A percentile compares a stretch with the other conserved stretches of the same genome.
These are phyloP conservation scores for Prunus mume DNA, from an alignment of 306 rosid species.

Conservation along the genomic window DNA sequence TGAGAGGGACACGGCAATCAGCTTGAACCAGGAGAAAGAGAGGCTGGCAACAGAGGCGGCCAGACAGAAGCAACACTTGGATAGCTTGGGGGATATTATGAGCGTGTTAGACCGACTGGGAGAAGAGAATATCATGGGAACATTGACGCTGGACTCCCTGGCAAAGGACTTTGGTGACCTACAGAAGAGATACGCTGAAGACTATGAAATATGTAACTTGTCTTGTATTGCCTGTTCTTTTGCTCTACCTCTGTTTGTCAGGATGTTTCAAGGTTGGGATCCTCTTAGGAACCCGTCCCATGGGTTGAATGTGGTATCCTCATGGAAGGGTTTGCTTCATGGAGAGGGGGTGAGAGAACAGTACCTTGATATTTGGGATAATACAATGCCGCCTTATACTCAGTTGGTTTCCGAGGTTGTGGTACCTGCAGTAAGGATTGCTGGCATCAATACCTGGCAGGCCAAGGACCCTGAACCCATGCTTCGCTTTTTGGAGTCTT, in stretches of 20 bases:
- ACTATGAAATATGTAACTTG: slow-evolving; percentile 78
- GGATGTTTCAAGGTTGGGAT: slow-evolving; percentile 91
- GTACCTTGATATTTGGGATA: slow-evolving; percentile 69
- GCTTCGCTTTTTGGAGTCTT: slow-evolving; percentile 71
- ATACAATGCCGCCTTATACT: slow-evolving; percentile 52
- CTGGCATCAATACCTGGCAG: slow-evolving; percentile 86
- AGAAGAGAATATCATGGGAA: slow-evolving; percentile 59
- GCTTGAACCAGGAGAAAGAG: slow-evolving; percentile 76
- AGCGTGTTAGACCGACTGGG: slow-evolving; percentile 48
- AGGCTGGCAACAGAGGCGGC: slow-evolving; percentile 54
- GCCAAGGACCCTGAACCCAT: slow-evolving; percentile 93
- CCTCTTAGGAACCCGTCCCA: slow-evolving; percentile 75
- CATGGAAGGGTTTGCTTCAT: slow-evolving; percentile 71
- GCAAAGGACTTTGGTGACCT: slow-evolving; percentile 55
- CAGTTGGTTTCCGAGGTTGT: slow-evolving; percentile 85
- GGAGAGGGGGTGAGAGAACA: slow-evolving; percentile 40
- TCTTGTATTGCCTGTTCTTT: slow-evolving; percentile 82
- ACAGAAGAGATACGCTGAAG: slow-evolving; percentile 50
- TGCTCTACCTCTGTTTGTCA: slow-evolving; percentile 74
- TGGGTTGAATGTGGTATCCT: slow-evolving; percentile 60
- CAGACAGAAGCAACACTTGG: slow-evolving; percentile 66
- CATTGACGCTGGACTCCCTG: slow-evolving; percentile 69
- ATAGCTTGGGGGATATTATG: slow-evolving; percentile 54
- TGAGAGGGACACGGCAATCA: slow-evolving; percentile 70
- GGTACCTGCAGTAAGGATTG: slow-evolving; percentile 81